Base-by-base conservation (phyloP, 2,329 filamentous ascomycete genomes). In the Boeremia exigua region DNA sequence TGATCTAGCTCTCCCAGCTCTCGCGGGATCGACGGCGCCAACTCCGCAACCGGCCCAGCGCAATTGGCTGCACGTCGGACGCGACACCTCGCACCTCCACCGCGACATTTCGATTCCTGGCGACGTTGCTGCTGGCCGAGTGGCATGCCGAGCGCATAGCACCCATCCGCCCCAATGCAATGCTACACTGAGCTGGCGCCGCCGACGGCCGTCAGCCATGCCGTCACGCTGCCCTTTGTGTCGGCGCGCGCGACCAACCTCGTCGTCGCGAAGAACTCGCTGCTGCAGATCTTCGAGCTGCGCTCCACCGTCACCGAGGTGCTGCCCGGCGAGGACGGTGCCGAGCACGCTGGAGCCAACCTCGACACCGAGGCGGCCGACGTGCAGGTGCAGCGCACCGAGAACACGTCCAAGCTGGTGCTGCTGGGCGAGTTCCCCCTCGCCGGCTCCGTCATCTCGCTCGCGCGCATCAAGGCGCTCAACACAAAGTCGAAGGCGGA, bases 131-230 rank as follows among this genome's bases (percentile, higher is more conserved):
- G 23, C 17, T 27, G 32, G n/a, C 30, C 14, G 15, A 19, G 46
- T 37, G 25, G 48, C 30, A 44, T 43, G 38, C 43, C 14, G 38
- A 37, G 48, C 30, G 19, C 28, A 11, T 32, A 38, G 44, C 44
- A 28, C 42, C 34, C 36, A 42, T 39, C 23, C 30, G 34, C 19
- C 28, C 38, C 54, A 70, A 98, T 98, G 94, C 94, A 98, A 86
- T 96, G 92, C 83, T 98, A 98, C 80, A 93, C 92, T 72, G 95
- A 99, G 83, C 84, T 99, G 75, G 88, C 92, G 76, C 90, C 94
- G 81, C 93, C 95, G 50, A 96, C 93, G 75, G 93, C 93, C 75
- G 92, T 98, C 78, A 93, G 92, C 70, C 90, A 96, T 79, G 91
- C 93, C 62, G 79, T 97, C 70, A 85, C 82, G 57, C 79, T 96